Evolutionary conservation across 2,329 filamentous ascomycete genomes (phyloP).

Genomic region (Fusarium compactum): DNA sequence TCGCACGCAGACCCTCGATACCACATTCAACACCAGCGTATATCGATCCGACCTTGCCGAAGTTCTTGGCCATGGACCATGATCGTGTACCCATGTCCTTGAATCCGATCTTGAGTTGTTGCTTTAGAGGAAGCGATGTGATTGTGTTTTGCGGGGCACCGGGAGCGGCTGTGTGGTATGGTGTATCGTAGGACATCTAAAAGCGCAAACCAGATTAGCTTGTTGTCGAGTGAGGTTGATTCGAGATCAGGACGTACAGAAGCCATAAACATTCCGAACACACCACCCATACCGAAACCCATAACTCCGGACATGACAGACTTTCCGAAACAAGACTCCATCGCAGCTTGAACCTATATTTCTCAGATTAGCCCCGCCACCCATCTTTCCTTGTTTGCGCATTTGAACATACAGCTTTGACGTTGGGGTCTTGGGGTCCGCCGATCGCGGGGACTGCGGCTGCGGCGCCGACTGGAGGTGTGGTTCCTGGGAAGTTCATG

Average conservation of each 20-base stretch:
- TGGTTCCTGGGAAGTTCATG: constrained; percentile 58
- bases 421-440: constrained; percentile 62
- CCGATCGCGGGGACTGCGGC: constrained; percentile 43
- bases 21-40: constrained; percentile 96
- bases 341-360: constrained; percentile 79
- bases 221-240: not conserved
- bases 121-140: constrained; percentile 78
- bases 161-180: constrained; percentile 69
- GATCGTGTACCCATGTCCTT: constrained; percentile 93
- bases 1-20: constrained; percentile 90
- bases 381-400: not conserved
- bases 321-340: constrained; percentile 94
- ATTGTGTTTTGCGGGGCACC: constrained; percentile 57
- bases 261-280: constrained; percentile 98
- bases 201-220: constrained; percentile 34
- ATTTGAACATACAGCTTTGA: constrained; percentile 60
- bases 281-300: constrained; percentile 92
- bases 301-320: constrained; percentile 90
- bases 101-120: constrained; percentile 88
- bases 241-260: constrained; percentile 71
- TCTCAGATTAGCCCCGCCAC: constrained; percentile 18
- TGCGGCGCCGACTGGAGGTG: constrained; percentile 41
- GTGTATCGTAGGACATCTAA: constrained; percentile 98
- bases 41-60: constrained; percentile 90
- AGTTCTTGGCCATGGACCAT: constrained; percentile 89